phyloP scores from a whole-genome alignment of 306 rosid genomes.

The Medicago ruthenica region DNA sequence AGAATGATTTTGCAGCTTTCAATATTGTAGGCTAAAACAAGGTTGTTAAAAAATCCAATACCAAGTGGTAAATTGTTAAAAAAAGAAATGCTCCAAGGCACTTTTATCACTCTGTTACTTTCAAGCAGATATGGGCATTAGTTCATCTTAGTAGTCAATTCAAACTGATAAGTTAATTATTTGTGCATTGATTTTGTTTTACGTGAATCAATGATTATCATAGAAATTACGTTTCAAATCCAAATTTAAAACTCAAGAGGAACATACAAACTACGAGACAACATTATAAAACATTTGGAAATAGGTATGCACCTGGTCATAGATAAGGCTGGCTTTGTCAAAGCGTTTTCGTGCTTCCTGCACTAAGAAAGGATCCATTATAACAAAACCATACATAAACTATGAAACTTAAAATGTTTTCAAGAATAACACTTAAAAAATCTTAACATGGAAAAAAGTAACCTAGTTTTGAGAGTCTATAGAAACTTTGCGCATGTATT shows the following conservation, averaged over 20 bases:
- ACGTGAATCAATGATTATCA: slow-evolving; percentile 26
- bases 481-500: not conserved
- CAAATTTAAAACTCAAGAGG: slow-evolving; percentile 23
- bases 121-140: slow-evolving; percentile 7
- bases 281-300: slow-evolving; percentile 34
- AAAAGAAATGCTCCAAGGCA: not conserved
- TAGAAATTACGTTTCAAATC: slow-evolving; percentile 10
- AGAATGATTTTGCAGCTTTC: slow-evolving; percentile 28
- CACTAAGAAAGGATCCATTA: slow-evolving; percentile 57
- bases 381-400: slow-evolving; percentile 35
- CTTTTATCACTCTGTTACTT: not conserved
- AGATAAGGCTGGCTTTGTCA: slow-evolving; percentile 96
- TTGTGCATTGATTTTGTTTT: slow-evolving; percentile 30
- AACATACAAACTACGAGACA: slow-evolving; percentile 19
- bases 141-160: slow-evolving; percentile 31
- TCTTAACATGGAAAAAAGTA: slow-evolving; percentile 28
- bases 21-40: slow-evolving; percentile 14
- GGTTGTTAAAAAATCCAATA: slow-evolving; percentile 24
- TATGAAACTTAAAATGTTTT: slow-evolving; percentile 31
- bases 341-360: slow-evolving; percentile 99
- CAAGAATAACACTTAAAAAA: slow-evolving; percentile 34
- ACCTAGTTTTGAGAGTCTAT: slow-evolving; percentile 3
- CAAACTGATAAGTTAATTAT: slow-evolving; percentile 16
- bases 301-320: slow-evolving; percentile 80
- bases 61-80: slow-evolving; percentile 9